A percentile compares a stretch with the other conserved stretches of the same genome.
Conservation (phyloP, 768 basidiomycete species). For the Leccinellum luteum region DNA sequence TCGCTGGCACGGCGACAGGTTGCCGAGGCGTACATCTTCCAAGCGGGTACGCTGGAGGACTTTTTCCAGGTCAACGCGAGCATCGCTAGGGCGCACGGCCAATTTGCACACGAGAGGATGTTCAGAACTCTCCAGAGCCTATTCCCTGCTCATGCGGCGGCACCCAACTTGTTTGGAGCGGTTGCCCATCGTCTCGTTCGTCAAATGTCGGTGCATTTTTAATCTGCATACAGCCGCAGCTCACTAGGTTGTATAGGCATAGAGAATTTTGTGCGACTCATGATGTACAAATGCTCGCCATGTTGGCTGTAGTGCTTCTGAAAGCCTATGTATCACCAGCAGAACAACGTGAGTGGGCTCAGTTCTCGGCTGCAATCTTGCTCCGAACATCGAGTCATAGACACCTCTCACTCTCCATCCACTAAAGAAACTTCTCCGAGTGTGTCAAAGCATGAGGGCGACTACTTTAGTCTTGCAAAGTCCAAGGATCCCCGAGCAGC, state of each 20-base stretch:
- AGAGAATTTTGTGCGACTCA: conserved; percentile 44
- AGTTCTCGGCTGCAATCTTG: not conserved
- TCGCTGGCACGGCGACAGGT: conserved; percentile 49
- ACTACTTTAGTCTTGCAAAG: conserved; percentile 55
- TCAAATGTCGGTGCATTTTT: conserved; percentile 43
- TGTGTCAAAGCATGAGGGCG: conserved; percentile 35
- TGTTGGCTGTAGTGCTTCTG: conserved; percentile 67
- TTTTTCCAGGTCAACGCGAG: conserved; percentile 60
- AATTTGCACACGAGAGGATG: conserved; percentile 68
- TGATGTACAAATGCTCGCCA: conserved; percentile 81
- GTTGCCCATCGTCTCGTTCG: conserved; percentile 39
- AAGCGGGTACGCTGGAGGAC: conserved; percentile 38
- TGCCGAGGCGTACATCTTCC: conserved; percentile 62
- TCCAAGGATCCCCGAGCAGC: conserved; percentile 38
- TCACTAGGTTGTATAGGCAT: conserved; percentile 34
- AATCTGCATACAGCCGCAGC: not conserved
- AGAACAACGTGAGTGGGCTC: conserved; percentile 14
- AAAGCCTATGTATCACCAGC: conserved; percentile 34
- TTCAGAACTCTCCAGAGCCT: conserved; percentile 57
- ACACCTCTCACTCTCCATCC: conserved; percentile 12
- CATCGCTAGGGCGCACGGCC: conserved; percentile 55
- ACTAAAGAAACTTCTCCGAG: conserved; percentile 16
- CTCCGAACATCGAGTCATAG: not conserved
- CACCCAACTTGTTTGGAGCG: conserved; percentile 27
- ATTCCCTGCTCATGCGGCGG: conserved; percentile 32